Evolutionary conservation across 139 green algal genomes (phyloP).

Genomic region (Closterium sp.): DNA sequence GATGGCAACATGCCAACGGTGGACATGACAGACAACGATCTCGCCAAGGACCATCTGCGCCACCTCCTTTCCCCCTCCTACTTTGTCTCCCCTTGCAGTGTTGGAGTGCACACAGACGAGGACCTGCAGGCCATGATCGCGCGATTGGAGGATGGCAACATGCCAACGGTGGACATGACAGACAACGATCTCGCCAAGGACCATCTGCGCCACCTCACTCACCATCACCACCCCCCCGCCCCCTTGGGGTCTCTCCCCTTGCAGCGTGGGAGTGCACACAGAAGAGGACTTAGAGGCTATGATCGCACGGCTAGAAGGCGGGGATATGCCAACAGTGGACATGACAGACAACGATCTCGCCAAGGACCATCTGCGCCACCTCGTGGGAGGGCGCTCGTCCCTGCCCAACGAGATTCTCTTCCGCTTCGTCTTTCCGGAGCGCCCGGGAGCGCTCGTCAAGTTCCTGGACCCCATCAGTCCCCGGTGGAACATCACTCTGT

Average conservation of each 20-base stretch:
- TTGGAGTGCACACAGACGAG: slow-evolving; percentile 20
- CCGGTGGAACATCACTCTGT: slow-evolving; percentile 90
- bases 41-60: slow-evolving; percentile 80
- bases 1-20: slow-evolving; percentile 62
- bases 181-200: slow-evolving; percentile 64
- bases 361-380: slow-evolving; percentile 85
- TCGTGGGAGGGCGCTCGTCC: slow-evolving; percentile 66
- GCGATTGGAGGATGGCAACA: slow-evolving; percentile 62
- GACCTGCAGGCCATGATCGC: slow-evolving; percentile 57
- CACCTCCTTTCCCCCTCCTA: too few relatives aligned
- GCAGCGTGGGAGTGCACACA: slow-evolving; percentile 34
- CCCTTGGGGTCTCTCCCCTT: neutral
- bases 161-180: slow-evolving; percentile 75
- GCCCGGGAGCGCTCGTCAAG: slow-evolving; percentile 73
- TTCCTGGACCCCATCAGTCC: slow-evolving; percentile 81
- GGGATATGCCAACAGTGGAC: slow-evolving; percentile 70
- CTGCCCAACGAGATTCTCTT: slow-evolving; percentile 79
- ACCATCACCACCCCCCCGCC: neutral
- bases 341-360: slow-evolving; percentile 66
- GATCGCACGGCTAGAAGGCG: slow-evolving; percentile 65
- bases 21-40: slow-evolving; percentile 72
- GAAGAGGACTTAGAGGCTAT: slow-evolving; percentile 49
- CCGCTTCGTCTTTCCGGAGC: slow-evolving; percentile 84
- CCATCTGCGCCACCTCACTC: slow-evolving; percentile 82
- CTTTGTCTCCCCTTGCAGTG: slow-evolving; percentile 46